Evolutionary conservation across 2,329 filamentous ascomycete genomes (phyloP).

Genomic region (Verticillium zaregamsianum): DNA sequence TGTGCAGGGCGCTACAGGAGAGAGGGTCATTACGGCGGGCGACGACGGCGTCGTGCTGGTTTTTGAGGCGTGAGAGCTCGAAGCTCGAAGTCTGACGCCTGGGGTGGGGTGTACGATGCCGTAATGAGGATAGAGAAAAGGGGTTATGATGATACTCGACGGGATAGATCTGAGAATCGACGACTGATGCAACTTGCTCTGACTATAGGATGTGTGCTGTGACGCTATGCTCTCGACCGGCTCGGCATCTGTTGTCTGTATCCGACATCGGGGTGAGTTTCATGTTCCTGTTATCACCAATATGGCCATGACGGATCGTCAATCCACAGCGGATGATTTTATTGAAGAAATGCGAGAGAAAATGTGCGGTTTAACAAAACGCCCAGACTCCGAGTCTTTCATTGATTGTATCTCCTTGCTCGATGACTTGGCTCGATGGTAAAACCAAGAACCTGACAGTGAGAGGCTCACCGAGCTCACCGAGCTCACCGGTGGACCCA

Average conservation of each 20-base stretch:
- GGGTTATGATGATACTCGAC: background rate
- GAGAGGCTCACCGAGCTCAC: background rate
- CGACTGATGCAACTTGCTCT: background rate
- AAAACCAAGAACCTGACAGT: background rate
- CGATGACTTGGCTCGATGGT: background rate
- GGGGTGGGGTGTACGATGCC: background rate
- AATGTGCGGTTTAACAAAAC: too few species aligned
- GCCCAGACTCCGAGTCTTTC: too few species aligned
- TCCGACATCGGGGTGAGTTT: too few species aligned
- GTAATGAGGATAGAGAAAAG: background rate
- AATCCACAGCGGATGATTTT: too few species aligned
- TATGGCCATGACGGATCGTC: too few species aligned
- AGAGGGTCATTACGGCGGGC: conserved; percentile 79
- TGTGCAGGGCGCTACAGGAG: conserved; percentile 73
- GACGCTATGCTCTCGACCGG: too few species aligned
- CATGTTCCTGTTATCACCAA: too few species aligned
- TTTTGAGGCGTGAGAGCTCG: conserved; percentile 49
- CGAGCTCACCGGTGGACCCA: background rate
- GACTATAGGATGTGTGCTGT: background rate
- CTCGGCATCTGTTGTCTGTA: too few species aligned
- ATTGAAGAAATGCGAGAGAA: too few species aligned
- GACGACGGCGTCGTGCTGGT: conserved; percentile 74
- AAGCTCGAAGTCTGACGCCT: background rate
- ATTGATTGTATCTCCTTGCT: background rate
- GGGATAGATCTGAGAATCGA: background rate